Evolutionary conservation across 192 early-diverging fungal species (phyloP).

Genomic region (Gonapodya sp.): DNA sequence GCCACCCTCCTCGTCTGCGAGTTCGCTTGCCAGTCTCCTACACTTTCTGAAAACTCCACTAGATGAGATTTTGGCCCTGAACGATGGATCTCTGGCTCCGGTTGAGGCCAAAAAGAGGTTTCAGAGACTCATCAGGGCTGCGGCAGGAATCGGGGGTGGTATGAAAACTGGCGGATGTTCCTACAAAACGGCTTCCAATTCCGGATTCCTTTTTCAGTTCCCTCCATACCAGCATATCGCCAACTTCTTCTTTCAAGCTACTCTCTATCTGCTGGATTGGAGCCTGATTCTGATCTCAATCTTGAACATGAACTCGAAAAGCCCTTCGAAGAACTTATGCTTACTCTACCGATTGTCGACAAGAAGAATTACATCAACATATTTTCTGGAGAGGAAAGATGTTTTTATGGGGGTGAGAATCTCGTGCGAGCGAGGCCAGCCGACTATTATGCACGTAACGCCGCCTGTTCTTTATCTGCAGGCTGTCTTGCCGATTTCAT

Average conservation of each 20-base stretch:
- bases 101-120: background rate
- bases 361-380: slow-evolving; percentile 8
- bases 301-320: background rate
- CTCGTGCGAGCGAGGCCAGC: too few species aligned
- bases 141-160: background rate
- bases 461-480: too few species aligned
- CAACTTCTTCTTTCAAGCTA: background rate
- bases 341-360: background rate
- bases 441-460: too few species aligned
- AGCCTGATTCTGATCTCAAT: background rate
- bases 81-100: background rate
- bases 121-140: background rate
- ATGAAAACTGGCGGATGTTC: background rate
- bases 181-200: too few species aligned
- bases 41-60: background rate
- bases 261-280: background rate
- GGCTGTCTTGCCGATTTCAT: background rate
- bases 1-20: background rate
- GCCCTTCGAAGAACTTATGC: background rate
- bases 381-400: background rate
- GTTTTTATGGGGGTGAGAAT: background rate
- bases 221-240: background rate
- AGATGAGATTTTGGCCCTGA: background rate
- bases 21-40: background rate
- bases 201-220: too few species aligned